Percentiles rank a stretch among this genome's conserved stretches.
Evolutionary conservation across 495 filamentous ascomycete genomes (phyloP).

Genomic region (Daldinia childiae): DNA sequence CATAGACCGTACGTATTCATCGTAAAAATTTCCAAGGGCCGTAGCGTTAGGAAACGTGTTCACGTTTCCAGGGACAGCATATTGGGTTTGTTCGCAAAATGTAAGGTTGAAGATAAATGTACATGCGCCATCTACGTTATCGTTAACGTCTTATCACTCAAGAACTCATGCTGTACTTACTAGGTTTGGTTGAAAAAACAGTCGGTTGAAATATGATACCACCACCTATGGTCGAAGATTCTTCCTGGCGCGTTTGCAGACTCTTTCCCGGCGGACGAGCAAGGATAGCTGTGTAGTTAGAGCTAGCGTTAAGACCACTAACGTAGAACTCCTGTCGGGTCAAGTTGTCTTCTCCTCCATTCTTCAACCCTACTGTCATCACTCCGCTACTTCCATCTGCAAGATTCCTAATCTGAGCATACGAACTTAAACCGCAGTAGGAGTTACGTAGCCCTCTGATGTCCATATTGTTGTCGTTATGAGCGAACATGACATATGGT

Average conservation of each 20-base stretch:
- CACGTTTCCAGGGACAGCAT: constrained; percentile 86
- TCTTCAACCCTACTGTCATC: constrained; percentile 72
- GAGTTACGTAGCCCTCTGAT: constrained; percentile 76
- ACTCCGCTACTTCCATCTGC: constrained; percentile 52
- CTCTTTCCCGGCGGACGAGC: constrained; percentile 69
- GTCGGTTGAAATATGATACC: constrained; percentile 74
- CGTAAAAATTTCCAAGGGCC: constrained; percentile 72
- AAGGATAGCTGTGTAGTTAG: constrained; percentile 75
- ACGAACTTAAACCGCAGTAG: constrained; percentile 73
- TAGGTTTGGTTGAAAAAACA: constrained; percentile 77
- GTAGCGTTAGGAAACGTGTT: constrained; percentile 58
- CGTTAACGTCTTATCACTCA: constrained; percentile 25
- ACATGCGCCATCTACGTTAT: constrained; percentile 60
- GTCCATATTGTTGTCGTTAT: constrained; percentile 65
- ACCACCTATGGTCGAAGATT: constrained; percentile 64
- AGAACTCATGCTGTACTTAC: constrained; percentile 58
- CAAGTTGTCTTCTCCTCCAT: constrained; percentile 64
- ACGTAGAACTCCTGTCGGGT: constrained; percentile 90
- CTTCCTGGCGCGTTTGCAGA: constrained; percentile 54
- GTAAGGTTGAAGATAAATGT: constrained; percentile 81
- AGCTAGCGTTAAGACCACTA: constrained; percentile 72
- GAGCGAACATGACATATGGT: constrained; percentile 82
- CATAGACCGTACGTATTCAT: constrained; percentile 65
- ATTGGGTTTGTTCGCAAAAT: constrained; percentile 87
- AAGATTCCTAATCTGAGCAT: constrained; percentile 69